Base-by-base conservation (phyloP, 2,329 filamentous ascomycete species). In the Clarireedia monteithiana region DNA sequence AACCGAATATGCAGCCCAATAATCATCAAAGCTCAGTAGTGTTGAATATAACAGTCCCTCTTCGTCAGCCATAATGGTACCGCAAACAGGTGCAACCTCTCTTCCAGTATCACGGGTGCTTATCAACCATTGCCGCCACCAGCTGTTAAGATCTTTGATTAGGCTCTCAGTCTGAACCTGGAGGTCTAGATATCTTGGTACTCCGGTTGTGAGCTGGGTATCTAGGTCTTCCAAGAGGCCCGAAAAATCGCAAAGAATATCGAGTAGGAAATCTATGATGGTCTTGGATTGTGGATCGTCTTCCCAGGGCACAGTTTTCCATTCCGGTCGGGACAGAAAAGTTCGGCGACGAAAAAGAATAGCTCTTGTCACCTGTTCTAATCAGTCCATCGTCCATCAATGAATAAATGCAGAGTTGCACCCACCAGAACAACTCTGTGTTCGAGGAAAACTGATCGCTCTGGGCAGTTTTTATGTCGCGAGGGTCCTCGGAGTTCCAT, bases 271-370 rank as follows among this genome's bases (percentile, higher is more conserved):
- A 48, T 60, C 59, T 24, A 59, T 48, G 6, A 48, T 23, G 20
- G n/a, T 46, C 53, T 59, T 60, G 6, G 57, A 57, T 34, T 24
- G 27, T 17, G 48, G 53, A 34, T 60, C 50, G 23, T 59, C 59
- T 57, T 57, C 58, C 58, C 58, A 60, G 20, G 58, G 58, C 10
- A 60, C 53, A 2, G n/a, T 58, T 59, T 60, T 60, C 58, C 58
- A 60, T 39, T 50, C 15, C 20, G 36, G 38, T 12, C 36, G 42
- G 15, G 20, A 14, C 26, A 60, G 58, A 56, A 60, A 60, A 10
- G 58, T 58, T 1, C 52, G 38, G 12, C 49, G 51, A 56, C 56
- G 42, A 39, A 48, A 46, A 14, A 60, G 50, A 44, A 60, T 58
- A 12, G 58, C 20, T 30, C 56, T 58, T 6, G 44, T 26, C 4